Conservation (phyloP, 257 asterid species). For the Solanum etuberosum region DNA sequence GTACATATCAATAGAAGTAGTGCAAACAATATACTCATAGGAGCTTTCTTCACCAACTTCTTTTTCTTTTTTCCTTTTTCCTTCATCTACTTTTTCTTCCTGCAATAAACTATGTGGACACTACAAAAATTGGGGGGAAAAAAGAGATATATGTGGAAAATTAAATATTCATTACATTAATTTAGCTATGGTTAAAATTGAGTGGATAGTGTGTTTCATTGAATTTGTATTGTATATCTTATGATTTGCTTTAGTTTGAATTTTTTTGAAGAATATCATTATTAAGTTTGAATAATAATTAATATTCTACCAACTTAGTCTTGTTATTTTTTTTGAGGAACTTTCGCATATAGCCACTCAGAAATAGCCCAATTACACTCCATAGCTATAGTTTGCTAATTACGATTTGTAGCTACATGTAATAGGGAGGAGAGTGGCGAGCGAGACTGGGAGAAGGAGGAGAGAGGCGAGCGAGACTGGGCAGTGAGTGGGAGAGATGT, state of each 20-base stretch:
- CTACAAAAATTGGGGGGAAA: neutral
- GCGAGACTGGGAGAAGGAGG: too few species aligned
- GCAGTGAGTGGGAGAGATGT: too few species aligned
- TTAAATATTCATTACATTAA: neutral
- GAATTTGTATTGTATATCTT: too few species aligned
- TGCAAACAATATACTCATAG: neutral
- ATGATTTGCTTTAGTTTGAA: too few species aligned
- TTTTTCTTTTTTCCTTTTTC: neutral
- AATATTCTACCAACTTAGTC: neutral
- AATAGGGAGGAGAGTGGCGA: too few species aligned
- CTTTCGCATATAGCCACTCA: too few species aligned
- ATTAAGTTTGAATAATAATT: neutral
- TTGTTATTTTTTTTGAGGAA: too few species aligned
- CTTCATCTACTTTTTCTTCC: neutral
- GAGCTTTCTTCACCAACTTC: neutral
- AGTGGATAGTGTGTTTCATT: neutral
- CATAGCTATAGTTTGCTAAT: too few species aligned
- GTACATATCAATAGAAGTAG: neutral
- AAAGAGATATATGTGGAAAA: neutral
- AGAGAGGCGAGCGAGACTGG: too few species aligned
- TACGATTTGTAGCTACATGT: too few species aligned
- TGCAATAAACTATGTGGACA: neutral
- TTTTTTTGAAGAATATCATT: neutral
- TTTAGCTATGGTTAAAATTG: neutral
- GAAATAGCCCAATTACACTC: too few species aligned